Evolutionary conservation across 2,329 filamentous ascomycete genomes (phyloP), one percentile per base, ranked within the genome.

Genomic region (Talaromyces sp.): DNA sequence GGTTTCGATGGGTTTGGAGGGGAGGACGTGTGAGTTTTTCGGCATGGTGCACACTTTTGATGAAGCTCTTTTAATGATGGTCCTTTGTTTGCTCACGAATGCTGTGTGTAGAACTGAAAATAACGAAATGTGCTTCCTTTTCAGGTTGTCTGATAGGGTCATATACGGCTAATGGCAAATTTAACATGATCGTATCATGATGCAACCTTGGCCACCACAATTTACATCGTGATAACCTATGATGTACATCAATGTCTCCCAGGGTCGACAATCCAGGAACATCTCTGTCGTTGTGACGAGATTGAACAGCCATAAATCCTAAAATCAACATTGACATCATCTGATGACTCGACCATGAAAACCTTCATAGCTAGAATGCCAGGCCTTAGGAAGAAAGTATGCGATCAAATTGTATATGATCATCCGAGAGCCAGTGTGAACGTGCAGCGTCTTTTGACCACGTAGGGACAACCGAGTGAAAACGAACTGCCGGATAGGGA

Each of bases 1-100:
- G 31, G 60, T 35, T 21, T 62, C 54, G 60, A 62, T 62, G 39
- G 60, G 54, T 28, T 62, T 48, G 5, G 59, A 61, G n/a, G 59
- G 58, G 23, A 52, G 31, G 16, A 52, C 58, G 56, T 63, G 48
- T 12, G 61, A 54, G 11, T 46, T 9, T 44, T 58, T 59, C 8
- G 56, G 62, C 61, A 63, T 63, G n/a, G 9, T 60, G 37, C 25
- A 8, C 7, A 39, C 5, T 28, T n/a, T 28, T 28, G 28, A 28
- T 28, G 3, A 35, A 8, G 3, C n/a, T 59, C 12, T 21, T 6
- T 37, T 23, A 37, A 8, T 31, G 40, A 9, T 44, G 4, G 11
- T 44, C 14, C n/a, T 33, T 3, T 54, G 16, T 31, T 33, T 21
- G 1, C 0, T 4, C n/a, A n/a, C 28, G 28, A 21, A 35, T 8